These are phyloP conservation scores for Oryza longistaminata DNA, from an alignment of 176 grass and related monocot genomes.

Conservation along the genomic window DNA sequence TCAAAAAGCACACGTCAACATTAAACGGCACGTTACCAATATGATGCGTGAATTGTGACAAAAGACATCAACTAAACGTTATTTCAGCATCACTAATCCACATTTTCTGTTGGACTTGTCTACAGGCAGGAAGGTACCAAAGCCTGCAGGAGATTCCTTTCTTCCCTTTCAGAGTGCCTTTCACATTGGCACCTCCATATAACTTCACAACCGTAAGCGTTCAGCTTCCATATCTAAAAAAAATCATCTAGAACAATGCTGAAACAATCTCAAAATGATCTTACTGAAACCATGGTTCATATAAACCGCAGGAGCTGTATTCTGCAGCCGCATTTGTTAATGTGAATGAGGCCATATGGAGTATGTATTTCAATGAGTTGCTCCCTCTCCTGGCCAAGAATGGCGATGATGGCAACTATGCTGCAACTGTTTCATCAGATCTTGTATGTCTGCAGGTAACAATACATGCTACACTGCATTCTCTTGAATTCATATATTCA, in stretches of 20 bases:
- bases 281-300: neutral
- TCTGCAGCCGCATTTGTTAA: conserved; percentile 49
- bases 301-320: conserved; percentile 58
- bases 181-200: conserved; percentile 38
- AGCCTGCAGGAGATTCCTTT: conserved; percentile 86
- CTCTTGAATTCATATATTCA: neutral
- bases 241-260: neutral
- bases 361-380: conserved; percentile 65
- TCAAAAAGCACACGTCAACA: neutral
- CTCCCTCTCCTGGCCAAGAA: conserved; percentile 66
- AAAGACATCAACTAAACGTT: neutral
- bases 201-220: conserved; percentile 52
- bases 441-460: conserved; percentile 80
- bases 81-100: neutral
- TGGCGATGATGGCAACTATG: conserved; percentile 86
- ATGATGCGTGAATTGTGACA: conserved; percentile 23
- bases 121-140: conserved; percentile 74
- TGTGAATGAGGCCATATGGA: conserved; percentile 71
- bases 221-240: neutral
- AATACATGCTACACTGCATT: neutral
- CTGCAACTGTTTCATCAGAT: conserved; percentile 61
- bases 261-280: neutral
- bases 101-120: neutral
- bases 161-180: conserved; percentile 57
- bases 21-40: conserved; percentile 10